Evolutionary conservation across 768 basidiomycete species (phyloP), one percentile per base, ranked within the genome.

Genomic region (Lactarius tabidus): DNA sequence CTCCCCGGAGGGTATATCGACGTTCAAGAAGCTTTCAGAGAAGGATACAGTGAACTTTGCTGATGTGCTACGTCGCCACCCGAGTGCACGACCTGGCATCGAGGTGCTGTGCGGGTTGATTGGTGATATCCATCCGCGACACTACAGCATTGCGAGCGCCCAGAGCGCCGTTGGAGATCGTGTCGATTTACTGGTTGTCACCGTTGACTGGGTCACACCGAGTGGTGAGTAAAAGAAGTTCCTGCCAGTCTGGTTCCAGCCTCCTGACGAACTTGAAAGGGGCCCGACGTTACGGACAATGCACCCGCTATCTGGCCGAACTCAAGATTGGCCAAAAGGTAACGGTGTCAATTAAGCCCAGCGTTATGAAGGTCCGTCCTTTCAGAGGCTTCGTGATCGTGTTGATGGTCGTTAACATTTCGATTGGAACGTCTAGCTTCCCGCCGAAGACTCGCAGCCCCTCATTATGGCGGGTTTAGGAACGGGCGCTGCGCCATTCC

Each of bases 401-500:
- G 45, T 35, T 29, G 4, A 36, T 41, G 15, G 26, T 69, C 74
- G 33, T 75, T 53, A 4, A 28, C 15, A 60, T 45, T 53, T 38
- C 48, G 10, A 28, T 10, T 58, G 9, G 14, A 35, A 51, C 35
- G 17, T 56, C 51, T 69, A 94, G 91, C 81, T 98, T 6, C 97
- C 97, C 60, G 89, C 90, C 0, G 82, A 86, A 73, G 80, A 87
- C 73, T 83, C 80, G 54, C 95, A 96, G 73, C 97, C 97, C 43
- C 82, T 99, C 77, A 96, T 98, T 77, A 95, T 99, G 93, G 94
- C 96, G 38, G 97, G 97, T 69, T 87, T 99, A 35, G 97, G 97
- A 57, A 99, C 97, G 4, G 97, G 96, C 62, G 97, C 95, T 10
- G 97, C 97, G 14, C 97, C 97, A 28, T 99, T 99, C 90, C 93